Conservation (phyloP, 208 protist genomes). For the Crithidia bombi region DNA sequence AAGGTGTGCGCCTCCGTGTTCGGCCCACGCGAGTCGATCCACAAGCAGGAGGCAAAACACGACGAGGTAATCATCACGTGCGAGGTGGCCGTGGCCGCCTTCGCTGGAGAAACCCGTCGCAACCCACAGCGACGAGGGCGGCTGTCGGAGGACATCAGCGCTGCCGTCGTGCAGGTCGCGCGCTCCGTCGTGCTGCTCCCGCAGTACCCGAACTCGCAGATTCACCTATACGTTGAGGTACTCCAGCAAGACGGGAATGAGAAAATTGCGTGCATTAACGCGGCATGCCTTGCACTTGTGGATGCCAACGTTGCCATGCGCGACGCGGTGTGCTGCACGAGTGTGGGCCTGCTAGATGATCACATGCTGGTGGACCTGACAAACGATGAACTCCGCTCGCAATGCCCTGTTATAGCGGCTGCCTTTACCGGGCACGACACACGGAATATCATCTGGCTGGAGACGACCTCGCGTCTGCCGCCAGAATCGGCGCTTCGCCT, state of each 20-base stretch:
- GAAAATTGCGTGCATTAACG: slow-evolving; percentile 86
- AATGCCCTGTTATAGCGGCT: slow-evolving; percentile 68
- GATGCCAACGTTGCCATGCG: slow-evolving; percentile 87
- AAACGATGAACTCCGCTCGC: slow-evolving; percentile 74
- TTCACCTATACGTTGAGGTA: slow-evolving; percentile 85
- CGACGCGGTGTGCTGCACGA: slow-evolving; percentile 69
- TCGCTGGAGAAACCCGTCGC: slow-evolving; percentile 68
- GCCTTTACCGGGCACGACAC: slow-evolving; percentile 72
- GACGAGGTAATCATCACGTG: slow-evolving; percentile 81
- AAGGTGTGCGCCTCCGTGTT: slow-evolving; percentile 77
- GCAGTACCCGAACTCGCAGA: slow-evolving; percentile 89
- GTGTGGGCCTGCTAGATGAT: slow-evolving; percentile 71
- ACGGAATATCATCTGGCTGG: slow-evolving; percentile 79
- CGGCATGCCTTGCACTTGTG: slow-evolving; percentile 85
- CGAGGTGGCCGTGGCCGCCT: slow-evolving; percentile 81
- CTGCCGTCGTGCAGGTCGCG: slow-evolving; percentile 71
- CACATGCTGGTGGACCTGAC: slow-evolving; percentile 80
- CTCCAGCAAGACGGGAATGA: slow-evolving; percentile 83
- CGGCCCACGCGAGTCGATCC: slow-evolving; percentile 67
- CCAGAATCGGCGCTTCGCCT: slow-evolving; percentile 58
- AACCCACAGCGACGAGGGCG: slow-evolving; percentile 63
- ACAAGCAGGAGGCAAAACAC: slow-evolving; percentile 58
- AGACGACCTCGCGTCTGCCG: slow-evolving; percentile 65
- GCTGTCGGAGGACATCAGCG: slow-evolving; percentile 77
- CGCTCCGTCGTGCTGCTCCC: slow-evolving; percentile 76